phyloP scores from a whole-genome alignment of 331 rosid species.

The Stylosanthes scabra region DNA sequence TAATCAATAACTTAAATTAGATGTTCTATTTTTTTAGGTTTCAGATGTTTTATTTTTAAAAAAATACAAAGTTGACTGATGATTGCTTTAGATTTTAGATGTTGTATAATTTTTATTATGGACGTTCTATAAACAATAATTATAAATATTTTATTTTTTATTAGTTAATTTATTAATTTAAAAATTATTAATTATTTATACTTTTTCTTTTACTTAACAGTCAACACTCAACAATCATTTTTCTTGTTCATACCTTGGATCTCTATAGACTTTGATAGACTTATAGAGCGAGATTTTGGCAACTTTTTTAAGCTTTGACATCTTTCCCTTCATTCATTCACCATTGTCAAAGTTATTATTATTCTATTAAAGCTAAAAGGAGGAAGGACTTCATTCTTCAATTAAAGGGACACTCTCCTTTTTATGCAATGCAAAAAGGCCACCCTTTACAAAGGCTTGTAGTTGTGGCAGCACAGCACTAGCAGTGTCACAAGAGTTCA shows the following conservation, averaged over 20 bases:
- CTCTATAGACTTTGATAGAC: conserved; percentile 38
- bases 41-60: too few species aligned
- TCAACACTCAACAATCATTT: conserved; percentile 40
- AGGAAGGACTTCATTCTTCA: conserved; percentile 50
- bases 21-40: too few species aligned
- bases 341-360: conserved; percentile 40
- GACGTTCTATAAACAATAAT: too few species aligned
- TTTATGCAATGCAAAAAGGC: conserved; percentile 63
- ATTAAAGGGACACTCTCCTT: conserved; percentile 61
- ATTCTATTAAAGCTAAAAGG: conserved; percentile 30
- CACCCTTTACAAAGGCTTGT: conserved; percentile 53
- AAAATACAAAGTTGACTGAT: too few species aligned
- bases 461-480: conserved; percentile 30
- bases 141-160: too few species aligned
- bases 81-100: too few species aligned
- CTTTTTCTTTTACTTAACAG: conserved; percentile 32
- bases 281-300: conserved; percentile 49
- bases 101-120: too few species aligned
- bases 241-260: conserved; percentile 49
- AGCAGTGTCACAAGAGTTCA: conserved; percentile 12
- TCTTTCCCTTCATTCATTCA: conserved; percentile 56
- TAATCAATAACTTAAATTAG: too few species aligned
- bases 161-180: too few species aligned
- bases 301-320: conserved; percentile 69
- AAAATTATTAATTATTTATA: too few species aligned